phyloP scores from a whole-genome alignment of 78 protist species.

The Dictyostelium capitatum region DNA sequence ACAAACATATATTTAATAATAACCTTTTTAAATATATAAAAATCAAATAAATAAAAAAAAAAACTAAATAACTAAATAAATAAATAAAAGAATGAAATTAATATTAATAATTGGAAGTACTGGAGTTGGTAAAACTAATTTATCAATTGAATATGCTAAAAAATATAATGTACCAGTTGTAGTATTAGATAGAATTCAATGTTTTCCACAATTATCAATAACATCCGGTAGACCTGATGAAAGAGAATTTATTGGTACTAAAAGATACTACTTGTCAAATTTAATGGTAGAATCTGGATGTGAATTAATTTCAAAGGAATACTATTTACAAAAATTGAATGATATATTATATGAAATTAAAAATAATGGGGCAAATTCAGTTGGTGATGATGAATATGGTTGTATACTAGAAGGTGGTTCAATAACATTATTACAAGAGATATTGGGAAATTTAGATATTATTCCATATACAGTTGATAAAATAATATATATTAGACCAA shows the following conservation, averaged over 20 bases:
- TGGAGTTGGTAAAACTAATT: conserved; percentile 1
- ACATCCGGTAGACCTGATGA: conserved; percentile 1
- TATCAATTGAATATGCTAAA: not conserved
- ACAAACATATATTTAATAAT: too few species aligned
- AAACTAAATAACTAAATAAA: too few species aligned
- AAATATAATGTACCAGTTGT: not conserved
- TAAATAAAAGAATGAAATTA: not conserved
- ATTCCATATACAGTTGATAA: not conserved
- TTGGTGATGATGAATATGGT: not conserved
- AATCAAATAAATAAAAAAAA: not conserved
- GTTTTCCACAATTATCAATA: not conserved
- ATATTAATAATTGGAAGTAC: not conserved
- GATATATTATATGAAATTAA: not conserved
- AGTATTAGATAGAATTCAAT: conserved; percentile 26
- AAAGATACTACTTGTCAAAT: not conserved
- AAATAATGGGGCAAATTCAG: not conserved
- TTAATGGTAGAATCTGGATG: not conserved
- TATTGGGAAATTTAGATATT: not conserved
- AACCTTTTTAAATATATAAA: not conserved
- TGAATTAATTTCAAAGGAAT: not conserved
- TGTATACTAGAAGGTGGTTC: conserved; percentile 12
- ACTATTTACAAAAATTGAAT: not conserved
- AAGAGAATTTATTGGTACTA: not conserved
- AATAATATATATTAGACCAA: conserved; percentile 5
- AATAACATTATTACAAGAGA: not conserved